Base-by-base conservation (phyloP, 2,329 filamentous ascomycete genomes). In the Xenoacremonium recifei region DNA sequence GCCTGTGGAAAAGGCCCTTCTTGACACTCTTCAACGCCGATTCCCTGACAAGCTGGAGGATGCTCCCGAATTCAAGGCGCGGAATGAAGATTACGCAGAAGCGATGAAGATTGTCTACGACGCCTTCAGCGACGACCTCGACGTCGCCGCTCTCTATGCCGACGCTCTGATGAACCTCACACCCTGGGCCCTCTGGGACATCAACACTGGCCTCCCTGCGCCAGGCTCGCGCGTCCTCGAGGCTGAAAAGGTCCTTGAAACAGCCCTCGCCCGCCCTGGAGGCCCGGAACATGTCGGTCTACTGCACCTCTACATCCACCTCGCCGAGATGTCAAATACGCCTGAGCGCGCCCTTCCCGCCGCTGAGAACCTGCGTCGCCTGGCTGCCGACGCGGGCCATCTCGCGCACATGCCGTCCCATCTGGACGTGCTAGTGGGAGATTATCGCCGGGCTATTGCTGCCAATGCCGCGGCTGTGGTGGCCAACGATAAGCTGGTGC, bases 351-450 rank as follows among this genome's bases (percentile, higher is more conserved):
- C 80, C 0, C 58, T 87, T 2, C 63, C 73, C 1, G 69, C 75
- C 0, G 83, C 83, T 4, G 77, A 88, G 53, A 64, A 70, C 15
- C 70, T 89, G 6, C 78, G 84, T 23, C 70, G 69, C n/a, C 68
- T 88, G 3, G 76, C 82, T 0, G 83, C 83, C 0, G 83, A 88
- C 56, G 75, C 79, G 0, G 84, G 83, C 1, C 85, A 89, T 59
- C 65, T 87, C 1, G 70, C 79, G 11, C 84, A 88, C 49, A 89
- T 90, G 86, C 84, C 86, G 0, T 79, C 80, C 0, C 86, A 90
- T 59, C 70, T 89, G 19, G 85, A 89, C 55, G 76, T 89, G 11
- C 71, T 89, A 1, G 76, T 82, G 32, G 86, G 86, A 6, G 79
- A 89, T 53, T 89, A 88, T 54, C 68, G 76, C 23, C 69, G 72